Conservation (phyloP, 1,284 basidiomycete genomes). For the Cutaneotrichosporon sp. region DNA sequence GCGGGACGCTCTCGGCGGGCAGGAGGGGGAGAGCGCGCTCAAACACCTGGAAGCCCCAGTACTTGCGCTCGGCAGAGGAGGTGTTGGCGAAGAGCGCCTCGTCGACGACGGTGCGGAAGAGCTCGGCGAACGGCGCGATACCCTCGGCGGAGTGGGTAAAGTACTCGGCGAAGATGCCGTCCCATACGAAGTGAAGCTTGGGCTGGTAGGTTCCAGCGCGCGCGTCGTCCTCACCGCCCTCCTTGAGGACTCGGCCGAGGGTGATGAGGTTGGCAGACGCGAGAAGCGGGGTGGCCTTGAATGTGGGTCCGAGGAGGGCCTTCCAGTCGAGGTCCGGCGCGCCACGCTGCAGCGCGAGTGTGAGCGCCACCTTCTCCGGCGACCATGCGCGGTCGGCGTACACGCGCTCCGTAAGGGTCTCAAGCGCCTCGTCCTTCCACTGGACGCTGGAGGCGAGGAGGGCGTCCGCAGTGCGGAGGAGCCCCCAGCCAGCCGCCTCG, state of each 20-base stretch:
- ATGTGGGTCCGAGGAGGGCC: constrained; percentile 67
- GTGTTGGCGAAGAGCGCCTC: constrained; percentile 84
- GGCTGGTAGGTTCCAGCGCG: constrained; percentile 74
- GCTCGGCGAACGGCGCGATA: constrained; percentile 78
- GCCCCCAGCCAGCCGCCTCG: constrained; percentile 87
- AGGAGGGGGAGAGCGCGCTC: constrained; percentile 74
- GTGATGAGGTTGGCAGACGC: constrained; percentile 65
- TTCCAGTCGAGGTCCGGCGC: constrained; percentile 66
- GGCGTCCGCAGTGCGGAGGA: constrained; percentile 65
- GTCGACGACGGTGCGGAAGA: constrained; percentile 87
- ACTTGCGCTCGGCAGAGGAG: constrained; percentile 85
- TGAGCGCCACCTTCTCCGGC: constrained; percentile 83
- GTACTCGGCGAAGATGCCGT: constrained; percentile 73
- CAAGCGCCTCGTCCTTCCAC: constrained; percentile 73
- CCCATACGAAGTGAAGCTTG: constrained; percentile 91
- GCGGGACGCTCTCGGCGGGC: constrained; percentile 60
- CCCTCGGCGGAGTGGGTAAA: constrained; percentile 54
- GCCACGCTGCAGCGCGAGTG: constrained; percentile 60
- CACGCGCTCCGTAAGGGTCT: constrained; percentile 59
- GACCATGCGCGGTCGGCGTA: constrained; percentile 69
- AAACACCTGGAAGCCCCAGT: constrained; percentile 94
- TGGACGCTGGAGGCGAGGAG: constrained; percentile 62
- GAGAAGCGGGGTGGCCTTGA: constrained; percentile 73
- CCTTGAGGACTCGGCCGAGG: constrained; percentile 76
- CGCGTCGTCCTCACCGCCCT: constrained; percentile 45